Percentiles rank a stretch among this genome's conserved stretches.
phyloP scores from a whole-genome alignment of 176 grass and related monocot genomes.

The Phoenix roebelenii region DNA sequence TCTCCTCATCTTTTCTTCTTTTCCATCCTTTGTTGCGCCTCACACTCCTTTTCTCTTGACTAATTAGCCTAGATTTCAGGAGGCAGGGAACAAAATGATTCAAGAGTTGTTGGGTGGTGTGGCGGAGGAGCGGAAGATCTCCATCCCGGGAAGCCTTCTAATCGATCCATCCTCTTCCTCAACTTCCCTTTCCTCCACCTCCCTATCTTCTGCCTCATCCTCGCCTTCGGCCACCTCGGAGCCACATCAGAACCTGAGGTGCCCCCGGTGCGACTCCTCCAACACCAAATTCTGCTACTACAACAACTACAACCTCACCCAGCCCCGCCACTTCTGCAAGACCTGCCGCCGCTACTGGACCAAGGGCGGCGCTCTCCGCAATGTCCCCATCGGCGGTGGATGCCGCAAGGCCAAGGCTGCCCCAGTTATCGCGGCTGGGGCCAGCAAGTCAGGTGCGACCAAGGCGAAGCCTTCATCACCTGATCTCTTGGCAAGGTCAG shows the following conservation, averaged over 20 bases:
- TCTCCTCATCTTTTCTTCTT: no score
- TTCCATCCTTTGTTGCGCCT: neutral
- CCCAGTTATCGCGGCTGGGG: neutral
- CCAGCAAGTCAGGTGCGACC: neutral
- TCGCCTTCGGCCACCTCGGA: conserved; percentile 31
- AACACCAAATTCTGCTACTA: conserved; percentile 93
- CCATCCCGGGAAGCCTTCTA: neutral
- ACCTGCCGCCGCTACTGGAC: conserved; percentile 85
- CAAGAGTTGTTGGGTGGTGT: conserved; percentile 54
- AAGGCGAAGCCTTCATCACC: neutral
- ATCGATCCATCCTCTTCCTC: conserved; percentile 19
- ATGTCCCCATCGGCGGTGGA: conserved; percentile 62
- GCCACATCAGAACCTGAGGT: conserved; percentile 24
- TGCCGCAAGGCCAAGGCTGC: conserved; percentile 52
- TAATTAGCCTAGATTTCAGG: conserved; percentile 4
- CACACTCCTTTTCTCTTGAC: conserved; percentile 25
- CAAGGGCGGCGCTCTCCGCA: conserved; percentile 74
- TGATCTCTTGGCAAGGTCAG: neutral
- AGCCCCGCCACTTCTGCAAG: conserved; percentile 85
- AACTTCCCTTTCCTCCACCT: conserved; percentile 30
- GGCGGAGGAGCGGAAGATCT: conserved; percentile 39
- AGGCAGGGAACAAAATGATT: conserved; percentile 45
- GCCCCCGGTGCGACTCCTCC: conserved; percentile 62
- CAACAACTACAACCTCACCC: conserved; percentile 76
- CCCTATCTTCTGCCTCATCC: conserved; percentile 16